phyloP scores from a whole-genome alignment of 2,329 filamentous ascomycete genomes.

The Cadophora sp. region DNA sequence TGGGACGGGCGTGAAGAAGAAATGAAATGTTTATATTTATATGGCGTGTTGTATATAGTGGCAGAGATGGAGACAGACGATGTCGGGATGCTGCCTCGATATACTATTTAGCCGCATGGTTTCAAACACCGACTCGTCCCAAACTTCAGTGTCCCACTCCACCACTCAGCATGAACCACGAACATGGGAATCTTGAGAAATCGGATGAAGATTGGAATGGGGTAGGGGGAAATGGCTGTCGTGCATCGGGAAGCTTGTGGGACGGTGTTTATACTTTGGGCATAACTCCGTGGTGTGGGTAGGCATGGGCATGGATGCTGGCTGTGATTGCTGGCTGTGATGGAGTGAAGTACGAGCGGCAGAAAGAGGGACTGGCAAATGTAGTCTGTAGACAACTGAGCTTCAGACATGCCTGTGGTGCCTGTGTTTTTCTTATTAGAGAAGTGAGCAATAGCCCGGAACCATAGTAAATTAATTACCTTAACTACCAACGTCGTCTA shows the following conservation, averaged over 20 bases:
- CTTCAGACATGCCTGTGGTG: no score
- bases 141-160: background rate
- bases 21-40: background rate
- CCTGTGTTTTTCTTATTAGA: no score
- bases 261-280: background rate
- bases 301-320: no score
- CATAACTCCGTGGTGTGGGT: no score
- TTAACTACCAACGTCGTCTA: no score
- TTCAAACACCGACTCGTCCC: background rate
- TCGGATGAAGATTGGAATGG: background rate
- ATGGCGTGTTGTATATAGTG: background rate
- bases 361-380: no score
- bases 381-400: no score
- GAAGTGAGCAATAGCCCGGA: no score
- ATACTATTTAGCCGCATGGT: background rate
- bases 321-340: no score
- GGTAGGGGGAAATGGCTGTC: background rate
- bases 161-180: background rate
- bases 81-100: background rate
- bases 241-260: background rate
- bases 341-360: no score
- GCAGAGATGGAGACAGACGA: background rate
- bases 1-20: background rate
- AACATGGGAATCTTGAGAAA: constrained; percentile 3
- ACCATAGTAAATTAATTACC: no score